Percentiles rank a stretch among this genome's conserved stretches.
Conservation (phyloP, 805 yeast genomes). For the Cyberlindnera mycetangii region DNA sequence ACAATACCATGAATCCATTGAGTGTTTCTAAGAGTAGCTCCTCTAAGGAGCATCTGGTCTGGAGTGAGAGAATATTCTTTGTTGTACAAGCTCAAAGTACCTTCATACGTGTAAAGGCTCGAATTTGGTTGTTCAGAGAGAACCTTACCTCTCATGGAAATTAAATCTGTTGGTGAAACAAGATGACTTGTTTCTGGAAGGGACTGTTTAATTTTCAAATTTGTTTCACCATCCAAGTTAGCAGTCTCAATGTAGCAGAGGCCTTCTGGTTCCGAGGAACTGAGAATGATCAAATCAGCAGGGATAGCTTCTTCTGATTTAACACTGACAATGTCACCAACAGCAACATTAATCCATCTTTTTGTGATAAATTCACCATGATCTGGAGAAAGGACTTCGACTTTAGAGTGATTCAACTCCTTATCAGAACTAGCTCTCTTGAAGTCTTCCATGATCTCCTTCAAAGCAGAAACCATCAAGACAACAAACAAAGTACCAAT, state of each 20-base stretch:
- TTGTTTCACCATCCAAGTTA: constrained; percentile 96
- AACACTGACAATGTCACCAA: constrained; percentile 88
- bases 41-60: constrained; percentile 88
- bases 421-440: constrained; percentile 86
- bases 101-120: constrained; percentile 92
- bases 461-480: constrained; percentile 83
- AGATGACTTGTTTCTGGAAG: constrained; percentile 70
- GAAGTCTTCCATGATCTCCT: constrained; percentile 87
- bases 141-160: constrained; percentile 54
- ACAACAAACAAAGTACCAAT: constrained; percentile 88
- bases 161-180: constrained; percentile 61
- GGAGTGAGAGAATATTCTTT: constrained; percentile 73
- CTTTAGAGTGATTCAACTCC: constrained; percentile 79
- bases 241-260: constrained; percentile 97
- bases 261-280: constrained; percentile 98
- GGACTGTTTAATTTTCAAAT: constrained; percentile 91
- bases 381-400: constrained; percentile 53
- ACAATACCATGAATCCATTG: constrained; percentile 94
- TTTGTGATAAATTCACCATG: constrained; percentile 61
- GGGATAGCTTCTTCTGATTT: constrained; percentile 89
- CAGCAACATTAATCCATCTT: constrained; percentile 84
- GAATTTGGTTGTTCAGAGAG: constrained; percentile 92
- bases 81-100: constrained; percentile 60
- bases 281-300: constrained; percentile 80
- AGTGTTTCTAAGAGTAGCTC: constrained; percentile 93